Evolutionary conservation across 495 filamentous ascomycete species (phyloP).

Genomic region (Aspergillus nanangensis): DNA sequence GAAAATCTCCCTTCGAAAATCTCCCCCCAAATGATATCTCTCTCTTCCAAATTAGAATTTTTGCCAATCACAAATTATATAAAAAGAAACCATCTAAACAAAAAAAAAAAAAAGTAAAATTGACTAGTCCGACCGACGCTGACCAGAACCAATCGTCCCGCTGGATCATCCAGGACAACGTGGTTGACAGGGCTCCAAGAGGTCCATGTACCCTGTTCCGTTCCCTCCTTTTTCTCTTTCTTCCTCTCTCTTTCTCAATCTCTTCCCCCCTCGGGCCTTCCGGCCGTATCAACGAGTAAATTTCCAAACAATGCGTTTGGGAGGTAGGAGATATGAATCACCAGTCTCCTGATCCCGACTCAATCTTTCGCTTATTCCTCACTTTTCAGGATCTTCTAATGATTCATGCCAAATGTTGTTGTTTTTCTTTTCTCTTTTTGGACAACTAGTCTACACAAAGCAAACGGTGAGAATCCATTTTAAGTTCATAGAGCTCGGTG

Average conservation of each 20-base stretch:
- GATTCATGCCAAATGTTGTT: neutral
- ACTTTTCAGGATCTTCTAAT: no score
- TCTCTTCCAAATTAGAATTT: no score
- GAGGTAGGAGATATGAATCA: no score
- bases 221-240: no score
- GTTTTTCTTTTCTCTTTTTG: neutral
- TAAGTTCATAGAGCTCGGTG: conserved; percentile 5
- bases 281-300: conserved; percentile 9
- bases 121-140: neutral
- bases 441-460: neutral
- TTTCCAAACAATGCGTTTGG: neutral
- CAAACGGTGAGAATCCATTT: neutral
- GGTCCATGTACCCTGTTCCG: conserved; percentile 8
- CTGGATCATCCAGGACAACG: conserved; percentile 23
- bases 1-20: no score
- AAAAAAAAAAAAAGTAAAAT: neutral
- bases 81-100: neutral
- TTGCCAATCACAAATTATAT: no score
- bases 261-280: no score
- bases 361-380: neutral
- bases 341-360: neutral
- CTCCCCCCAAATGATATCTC: no score
- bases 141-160: conserved; percentile 1
- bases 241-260: no score
- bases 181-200: conserved; percentile 28